These are phyloP conservation scores for Vanderwaltozyma verrucispora DNA, from an alignment of 805 yeast genomes.

Conservation along the genomic window DNA sequence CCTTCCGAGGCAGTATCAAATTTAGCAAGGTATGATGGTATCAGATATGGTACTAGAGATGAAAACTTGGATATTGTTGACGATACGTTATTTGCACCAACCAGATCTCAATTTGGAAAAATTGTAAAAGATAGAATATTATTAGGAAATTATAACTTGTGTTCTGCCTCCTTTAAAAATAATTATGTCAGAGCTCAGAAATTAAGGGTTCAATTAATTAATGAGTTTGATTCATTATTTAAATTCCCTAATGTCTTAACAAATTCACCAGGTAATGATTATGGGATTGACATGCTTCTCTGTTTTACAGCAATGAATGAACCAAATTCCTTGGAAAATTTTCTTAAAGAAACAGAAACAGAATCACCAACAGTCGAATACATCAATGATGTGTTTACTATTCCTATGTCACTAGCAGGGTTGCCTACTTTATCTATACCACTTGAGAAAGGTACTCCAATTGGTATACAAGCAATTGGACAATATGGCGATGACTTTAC, in stretches of 20 bases:
- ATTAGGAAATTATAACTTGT: conserved; percentile 78
- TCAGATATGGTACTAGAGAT: conserved; percentile 64
- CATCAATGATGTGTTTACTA: conserved; percentile 73
- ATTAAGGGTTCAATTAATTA: conserved; percentile 47
- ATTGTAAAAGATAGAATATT: conserved; percentile 80
- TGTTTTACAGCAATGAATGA: conserved; percentile 58
- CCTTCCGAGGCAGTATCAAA: conserved; percentile 94
- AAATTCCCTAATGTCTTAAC: conserved; percentile 36
- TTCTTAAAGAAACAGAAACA: conserved; percentile 26
- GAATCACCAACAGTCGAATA: conserved; percentile 50
- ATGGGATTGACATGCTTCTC: conserved; percentile 57
- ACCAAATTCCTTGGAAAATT: conserved; percentile 39
- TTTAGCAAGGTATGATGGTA: conserved; percentile 81
- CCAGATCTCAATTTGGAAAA: conserved; percentile 58
- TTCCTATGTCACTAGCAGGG: conserved; percentile 89
- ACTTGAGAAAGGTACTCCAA: conserved; percentile 26
- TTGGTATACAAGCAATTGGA: conserved; percentile 75
- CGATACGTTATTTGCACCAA: conserved; percentile 39
- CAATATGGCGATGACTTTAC: conserved; percentile 74
- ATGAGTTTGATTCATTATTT: conserved; percentile 61
- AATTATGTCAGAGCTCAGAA: conserved; percentile 70
- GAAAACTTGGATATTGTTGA: conserved; percentile 25
- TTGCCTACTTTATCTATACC: conserved; percentile 82
- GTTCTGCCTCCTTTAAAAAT: conserved; percentile 57
- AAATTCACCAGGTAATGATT: conserved; percentile 8